Evolutionary conservation across 1,284 basidiomycete genomes (phyloP), one percentile per base, ranked within the genome.

Genomic region (Sporisorium exsertum): DNA sequence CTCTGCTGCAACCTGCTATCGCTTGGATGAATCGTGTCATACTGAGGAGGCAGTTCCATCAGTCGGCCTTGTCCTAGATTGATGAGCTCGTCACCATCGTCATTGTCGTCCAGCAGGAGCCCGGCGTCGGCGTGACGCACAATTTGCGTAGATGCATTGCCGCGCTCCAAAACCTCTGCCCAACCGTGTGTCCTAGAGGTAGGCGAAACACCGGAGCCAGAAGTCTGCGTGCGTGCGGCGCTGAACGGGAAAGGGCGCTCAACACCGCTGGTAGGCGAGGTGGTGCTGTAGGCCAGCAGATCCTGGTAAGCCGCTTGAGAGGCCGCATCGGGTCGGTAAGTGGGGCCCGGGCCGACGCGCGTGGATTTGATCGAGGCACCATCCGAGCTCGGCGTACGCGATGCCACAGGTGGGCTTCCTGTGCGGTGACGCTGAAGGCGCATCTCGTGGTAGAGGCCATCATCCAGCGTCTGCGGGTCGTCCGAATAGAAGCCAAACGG

Each of bases 1-100:
- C 60, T 46, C 54, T 64, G 64, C 33, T 55, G 60, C 12, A 42
- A 22, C 22, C 43, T 54, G n/a, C n/a, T 8, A 12, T 53, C 56
- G 27, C 45, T 42, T 4, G 66, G 72, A 47, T 70, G 72, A 22
- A 81, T 70, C 15, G 72, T 65, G 22, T 80, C 76, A 51, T 81
- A 81, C 62, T 80, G 71, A 26, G 80, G 80, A 5, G 80, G 80
- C 18, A 81, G 57, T 55, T 81, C 80, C 54, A 80, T 70, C 35
- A 77, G 15, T 18, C 64, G 66, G 16, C 60, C 64, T 0, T 45
- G 51, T 15, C 55, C 56, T 1, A 67, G 52, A 22, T 62, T 55
- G 35, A 69, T 65, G 16, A 58, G 55, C 46, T 70, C 79, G 40
- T 77, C 78, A n/a, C 72, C 78, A 29, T 77, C 58, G 37, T 69